phyloP scores from a whole-genome alignment of 352 stramenopile species.

The Phytophthora sp. region DNA sequence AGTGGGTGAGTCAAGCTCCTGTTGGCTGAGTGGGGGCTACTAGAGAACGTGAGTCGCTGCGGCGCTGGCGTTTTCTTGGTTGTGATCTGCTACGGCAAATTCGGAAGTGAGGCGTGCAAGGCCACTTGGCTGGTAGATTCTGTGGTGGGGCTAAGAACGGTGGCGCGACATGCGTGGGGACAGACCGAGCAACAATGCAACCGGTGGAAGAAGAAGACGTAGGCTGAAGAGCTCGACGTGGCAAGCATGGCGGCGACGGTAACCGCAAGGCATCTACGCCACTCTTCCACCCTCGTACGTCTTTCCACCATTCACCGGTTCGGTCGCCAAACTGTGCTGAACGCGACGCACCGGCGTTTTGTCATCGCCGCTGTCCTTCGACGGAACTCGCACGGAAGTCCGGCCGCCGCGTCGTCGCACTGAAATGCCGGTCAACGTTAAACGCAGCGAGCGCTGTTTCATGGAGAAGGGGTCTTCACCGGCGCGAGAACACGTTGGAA shows the following conservation, averaged over 20 bases:
- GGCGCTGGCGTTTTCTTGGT: conserved; percentile 18
- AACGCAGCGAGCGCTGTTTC: too few species aligned
- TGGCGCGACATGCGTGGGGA: conserved; percentile 26
- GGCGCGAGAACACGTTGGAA: conserved; percentile 4
- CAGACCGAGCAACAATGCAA: conserved; percentile 10
- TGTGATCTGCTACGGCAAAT: conserved; percentile 39
- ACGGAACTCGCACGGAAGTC: conserved; percentile 34
- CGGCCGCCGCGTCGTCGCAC: conserved; percentile 22
- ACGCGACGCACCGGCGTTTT: conserved; percentile 38
- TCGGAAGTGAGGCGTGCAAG: conserved; percentile 21
- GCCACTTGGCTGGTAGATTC: conserved; percentile 18
- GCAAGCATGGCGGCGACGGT: conserved; percentile 3
- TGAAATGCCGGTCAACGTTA: conserved; percentile 21
- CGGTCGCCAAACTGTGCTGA: conserved; percentile 37
- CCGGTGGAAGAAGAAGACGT: conserved; percentile 22
- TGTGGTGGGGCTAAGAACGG: conserved; percentile 27
- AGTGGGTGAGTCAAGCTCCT: conserved; percentile 9
- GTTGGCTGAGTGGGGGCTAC: neutral
- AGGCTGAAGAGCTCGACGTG: conserved; percentile 15
- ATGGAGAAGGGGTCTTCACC: conserved; percentile 15
- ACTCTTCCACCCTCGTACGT: conserved; percentile 30
- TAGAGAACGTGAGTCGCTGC: conserved; percentile 17
- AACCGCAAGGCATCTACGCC: conserved; percentile 18
- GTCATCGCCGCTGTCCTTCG: conserved; percentile 26
- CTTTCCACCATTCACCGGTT: conserved; percentile 31